phyloP scores from a whole-genome alignment of 1,139 yeast species.

The Blastobotrys petasosporus region DNA sequence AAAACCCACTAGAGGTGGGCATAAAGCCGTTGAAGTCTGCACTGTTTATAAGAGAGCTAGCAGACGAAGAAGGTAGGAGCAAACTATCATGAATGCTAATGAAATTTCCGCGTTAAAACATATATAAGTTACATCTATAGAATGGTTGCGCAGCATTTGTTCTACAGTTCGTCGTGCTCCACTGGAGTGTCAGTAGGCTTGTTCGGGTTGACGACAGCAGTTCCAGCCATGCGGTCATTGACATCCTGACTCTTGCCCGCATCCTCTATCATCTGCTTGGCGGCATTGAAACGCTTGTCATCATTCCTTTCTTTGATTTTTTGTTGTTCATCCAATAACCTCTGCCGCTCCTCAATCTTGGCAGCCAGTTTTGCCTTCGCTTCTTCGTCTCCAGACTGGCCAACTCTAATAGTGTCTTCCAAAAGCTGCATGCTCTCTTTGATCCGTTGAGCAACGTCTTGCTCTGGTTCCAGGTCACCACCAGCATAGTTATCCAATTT shows the following conservation, averaged over 20 bases:
- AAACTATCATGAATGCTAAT: slow-evolving; percentile 1
- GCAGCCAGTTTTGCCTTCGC: slow-evolving; percentile 3
- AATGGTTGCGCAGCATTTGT: background rate
- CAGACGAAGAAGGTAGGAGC: slow-evolving; percentile 13
- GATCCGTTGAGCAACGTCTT: background rate
- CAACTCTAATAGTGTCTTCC: slow-evolving; percentile 3
- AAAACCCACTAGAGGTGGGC: slow-evolving; percentile 22
- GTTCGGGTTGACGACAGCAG: background rate
- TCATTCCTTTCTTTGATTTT: slow-evolving; percentile 23
- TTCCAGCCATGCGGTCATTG: slow-evolving; percentile 6
- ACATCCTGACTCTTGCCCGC: slow-evolving; percentile 22
- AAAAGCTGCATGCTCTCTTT: slow-evolving; percentile 4
- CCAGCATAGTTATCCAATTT: slow-evolving; percentile 9
- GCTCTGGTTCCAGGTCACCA: slow-evolving; percentile 6
- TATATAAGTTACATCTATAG: background rate
- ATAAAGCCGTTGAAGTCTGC: slow-evolving; percentile 18
- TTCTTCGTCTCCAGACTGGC: slow-evolving; percentile 1
- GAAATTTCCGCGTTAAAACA: background rate
- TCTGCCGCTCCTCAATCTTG: slow-evolving; percentile 7
- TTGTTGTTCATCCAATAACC: slow-evolving; percentile 9
- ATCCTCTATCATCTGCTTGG: slow-evolving; percentile 20
- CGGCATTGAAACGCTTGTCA: slow-evolving; percentile 24
- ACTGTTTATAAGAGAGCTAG: slow-evolving; percentile 18
- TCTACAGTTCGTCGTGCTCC: slow-evolving; percentile 12
- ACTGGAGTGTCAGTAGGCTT: background rate